Evolutionary conservation across 2,329 filamentous ascomycete genomes (phyloP), one percentile per base, ranked within the genome.

Genomic region (Trichoderma sp.): DNA sequence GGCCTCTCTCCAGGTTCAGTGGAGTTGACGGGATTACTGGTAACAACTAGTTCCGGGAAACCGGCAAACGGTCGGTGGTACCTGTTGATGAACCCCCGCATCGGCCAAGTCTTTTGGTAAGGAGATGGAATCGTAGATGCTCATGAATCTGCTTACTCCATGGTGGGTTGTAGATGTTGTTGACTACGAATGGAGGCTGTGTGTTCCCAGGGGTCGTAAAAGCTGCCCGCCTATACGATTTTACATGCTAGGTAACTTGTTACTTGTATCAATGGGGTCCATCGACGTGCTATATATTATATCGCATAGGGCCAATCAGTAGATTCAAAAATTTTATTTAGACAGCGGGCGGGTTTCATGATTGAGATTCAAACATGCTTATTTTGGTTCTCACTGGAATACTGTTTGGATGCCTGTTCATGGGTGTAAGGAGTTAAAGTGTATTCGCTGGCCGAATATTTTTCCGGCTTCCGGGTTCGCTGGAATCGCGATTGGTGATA

Each of bases 1-100:
- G 64, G 63, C 51, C 47, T 57, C 64, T 67, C 64, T 26, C 51
- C 51, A 57, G 64, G 56, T 56, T 57, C 64, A 34, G 64, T 67
- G 64, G 61, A 67, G 64, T 67, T 67, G 64, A 57, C 47, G 30
- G 60, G 34, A 62, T 62, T 28, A 62, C 34, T 43, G 24, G 28
- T 39, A 32, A 39, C 32, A 36, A 56, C 39, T 60, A 57, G 62
- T 32, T 28, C 64, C 51, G 64, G 51, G 30, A 34, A 67, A 67
- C 47, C 32, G 51, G 30, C 47, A 67, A 39, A 11, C 39, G 62
- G 39, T 34, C n/a, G 26, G 43, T 65, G 15, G 36, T 32, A 32
- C n/a, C 34, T 14, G 11, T 24, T 15, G 24, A 69, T 26, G 39
- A 4, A 7, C n/a, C 43, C 43, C 43, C 43, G 43, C 43, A 21